These are phyloP conservation scores for Vitis hybrid DNA, from an alignment of 177 flowering plant species.

Conservation along the genomic window DNA sequence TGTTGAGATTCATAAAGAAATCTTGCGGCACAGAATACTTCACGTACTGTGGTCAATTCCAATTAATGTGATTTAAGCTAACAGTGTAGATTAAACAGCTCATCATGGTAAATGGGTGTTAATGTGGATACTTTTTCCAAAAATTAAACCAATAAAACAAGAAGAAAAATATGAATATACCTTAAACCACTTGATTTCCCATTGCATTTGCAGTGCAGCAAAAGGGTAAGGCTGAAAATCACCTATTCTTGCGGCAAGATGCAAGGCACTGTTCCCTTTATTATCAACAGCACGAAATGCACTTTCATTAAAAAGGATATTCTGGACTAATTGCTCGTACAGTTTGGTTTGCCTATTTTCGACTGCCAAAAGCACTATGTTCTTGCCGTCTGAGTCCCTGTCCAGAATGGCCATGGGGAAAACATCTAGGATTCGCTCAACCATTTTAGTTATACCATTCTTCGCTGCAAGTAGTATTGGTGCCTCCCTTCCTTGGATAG, in stretches of 20 bases:
- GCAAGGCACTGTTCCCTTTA: conserved; percentile 32
- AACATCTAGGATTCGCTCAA: conserved; percentile 27
- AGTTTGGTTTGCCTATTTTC: conserved; percentile 31
- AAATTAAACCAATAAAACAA: too few species aligned
- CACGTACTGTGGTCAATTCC: conserved; percentile 19
- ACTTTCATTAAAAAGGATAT: conserved; percentile 10
- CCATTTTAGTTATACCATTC: conserved; percentile 37
- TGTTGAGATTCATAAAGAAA: conserved; percentile 24
- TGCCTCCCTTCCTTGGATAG: conserved; percentile 12
- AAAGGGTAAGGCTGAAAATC: conserved; percentile 38
- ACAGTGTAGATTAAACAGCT: too few species aligned
- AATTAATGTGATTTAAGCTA: too few species aligned
- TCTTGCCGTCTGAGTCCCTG: conserved; percentile 21
- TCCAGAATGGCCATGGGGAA: conserved; percentile 43
- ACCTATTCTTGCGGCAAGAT: conserved; percentile 34
- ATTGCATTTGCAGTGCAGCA: conserved; percentile 48
- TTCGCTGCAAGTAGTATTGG: conserved; percentile 40
- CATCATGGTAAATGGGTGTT: too few species aligned
- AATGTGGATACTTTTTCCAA: too few species aligned
- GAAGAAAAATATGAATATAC: conserved; percentile 13
- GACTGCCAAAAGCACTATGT: conserved; percentile 24
- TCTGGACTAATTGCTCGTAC: conserved; percentile 9
- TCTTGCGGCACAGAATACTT: conserved; percentile 16
- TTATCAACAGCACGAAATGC: conserved; percentile 21
- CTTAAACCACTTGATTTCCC: conserved; percentile 54